These are phyloP conservation scores for Termitomyces sp. DNA, from an alignment of 768 basidiomycete species.

Conservation along the genomic window DNA sequence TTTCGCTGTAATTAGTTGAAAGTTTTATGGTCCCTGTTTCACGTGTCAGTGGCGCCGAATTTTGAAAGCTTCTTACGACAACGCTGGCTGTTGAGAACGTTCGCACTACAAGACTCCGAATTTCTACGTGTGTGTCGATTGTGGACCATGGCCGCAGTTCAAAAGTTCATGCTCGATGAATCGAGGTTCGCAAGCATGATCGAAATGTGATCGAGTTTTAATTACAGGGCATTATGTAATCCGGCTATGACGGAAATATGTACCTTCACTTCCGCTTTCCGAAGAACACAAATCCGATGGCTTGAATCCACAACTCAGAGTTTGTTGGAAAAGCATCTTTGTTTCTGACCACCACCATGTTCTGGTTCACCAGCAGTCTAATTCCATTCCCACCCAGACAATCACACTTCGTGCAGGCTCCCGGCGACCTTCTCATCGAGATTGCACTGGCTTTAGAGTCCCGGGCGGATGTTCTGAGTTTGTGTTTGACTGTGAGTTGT, in stretches of 20 bases:
- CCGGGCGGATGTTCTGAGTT: constrained; percentile 51
- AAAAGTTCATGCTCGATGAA: too few species aligned
- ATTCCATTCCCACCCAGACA: background rate
- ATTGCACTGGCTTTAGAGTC: constrained; percentile 52
- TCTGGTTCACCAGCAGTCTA: constrained; percentile 2
- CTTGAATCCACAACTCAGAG: too few species aligned
- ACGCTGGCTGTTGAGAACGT: too few species aligned
- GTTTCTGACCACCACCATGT: constrained; percentile 6
- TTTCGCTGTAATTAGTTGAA: background rate
- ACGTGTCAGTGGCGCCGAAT: background rate
- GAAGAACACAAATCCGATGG: too few species aligned
- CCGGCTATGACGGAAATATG: too few species aligned
- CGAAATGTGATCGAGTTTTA: too few species aligned
- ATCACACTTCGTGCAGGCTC: constrained; percentile 22
- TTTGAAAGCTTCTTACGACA: background rate
- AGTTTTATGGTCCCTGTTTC: background rate
- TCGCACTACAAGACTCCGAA: background rate
- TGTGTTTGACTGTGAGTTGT: constrained; percentile 55
- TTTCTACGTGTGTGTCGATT: too few species aligned
- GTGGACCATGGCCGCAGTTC: too few species aligned
- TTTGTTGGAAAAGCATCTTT: background rate
- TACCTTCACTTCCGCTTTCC: background rate
- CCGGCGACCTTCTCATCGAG: constrained; percentile 66
- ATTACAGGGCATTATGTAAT: constrained; percentile 1
- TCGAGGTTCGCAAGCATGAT: too few species aligned